These are phyloP conservation scores for Fraxinus paxiana DNA, from an alignment of 305 asterid species.

Conservation along the genomic window DNA sequence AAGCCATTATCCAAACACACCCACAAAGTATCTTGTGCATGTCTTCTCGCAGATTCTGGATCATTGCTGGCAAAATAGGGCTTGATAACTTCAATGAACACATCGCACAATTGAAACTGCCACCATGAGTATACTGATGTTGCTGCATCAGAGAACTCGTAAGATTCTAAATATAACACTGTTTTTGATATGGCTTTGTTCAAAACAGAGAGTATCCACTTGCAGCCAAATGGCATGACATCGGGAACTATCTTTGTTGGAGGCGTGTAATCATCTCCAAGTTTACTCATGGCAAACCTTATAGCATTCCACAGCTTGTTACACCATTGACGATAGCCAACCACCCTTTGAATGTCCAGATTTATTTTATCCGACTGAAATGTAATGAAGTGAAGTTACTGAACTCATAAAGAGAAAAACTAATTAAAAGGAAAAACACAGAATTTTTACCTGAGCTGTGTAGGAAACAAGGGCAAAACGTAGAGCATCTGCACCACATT, in stretches of 20 bases:
- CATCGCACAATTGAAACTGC: slow-evolving; percentile 85
- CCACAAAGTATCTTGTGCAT: slow-evolving; percentile 85
- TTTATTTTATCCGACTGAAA: slow-evolving; percentile 87
- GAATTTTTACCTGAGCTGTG: slow-evolving; percentile 72
- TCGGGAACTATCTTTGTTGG: slow-evolving; percentile 48
- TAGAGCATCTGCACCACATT: slow-evolving; percentile 96
- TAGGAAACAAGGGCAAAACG: slow-evolving; percentile 91
- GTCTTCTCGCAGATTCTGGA: slow-evolving; percentile 48
- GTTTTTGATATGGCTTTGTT: slow-evolving; percentile 80
- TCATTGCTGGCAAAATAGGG: slow-evolving; percentile 62
- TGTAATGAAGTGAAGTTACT: slow-evolving; percentile 16
- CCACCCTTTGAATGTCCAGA: slow-evolving; percentile 85
- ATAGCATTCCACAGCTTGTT: slow-evolving; percentile 95
- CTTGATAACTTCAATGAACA: slow-evolving; percentile 83
- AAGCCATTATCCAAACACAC: slow-evolving; percentile 79
- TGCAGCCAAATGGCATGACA: slow-evolving; percentile 83
- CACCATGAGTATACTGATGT: slow-evolving; percentile 80
- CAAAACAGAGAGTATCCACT: slow-evolving; percentile 87
- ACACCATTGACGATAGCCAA: slow-evolving; percentile 96
- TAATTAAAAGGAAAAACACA: not conserved
- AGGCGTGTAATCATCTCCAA: slow-evolving; percentile 84
- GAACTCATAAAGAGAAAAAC: slow-evolving; percentile 11
- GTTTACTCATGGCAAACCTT: slow-evolving; percentile 91
- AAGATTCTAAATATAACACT: slow-evolving; percentile 57
- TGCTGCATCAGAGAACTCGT: slow-evolving; percentile 83